Evolutionary conservation across 129 eudicot species (phyloP), one percentile per base, ranked within the genome.

Genomic region (Escallonia herrerae): DNA sequence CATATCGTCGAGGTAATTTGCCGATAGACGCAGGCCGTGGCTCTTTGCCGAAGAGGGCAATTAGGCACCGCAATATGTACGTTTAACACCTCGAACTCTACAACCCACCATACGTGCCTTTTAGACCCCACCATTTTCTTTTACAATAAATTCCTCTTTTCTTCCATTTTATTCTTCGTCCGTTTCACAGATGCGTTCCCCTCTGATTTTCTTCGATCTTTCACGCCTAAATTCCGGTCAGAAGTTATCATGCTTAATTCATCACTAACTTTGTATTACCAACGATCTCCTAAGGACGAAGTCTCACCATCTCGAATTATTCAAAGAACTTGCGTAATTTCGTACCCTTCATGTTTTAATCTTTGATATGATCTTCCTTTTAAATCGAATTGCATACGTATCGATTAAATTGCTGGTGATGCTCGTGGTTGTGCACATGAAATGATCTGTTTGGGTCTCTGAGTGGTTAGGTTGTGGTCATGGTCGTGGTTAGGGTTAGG

Each of bases 401-500:
- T 73, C 44, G 56, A 6, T 42, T 69, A 10, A 69, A 46, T 37
- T 7, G 49, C 49, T 43, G 65, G 50, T 51, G 43, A 69, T 61
- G 51, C 60, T 58, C 4, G 37, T 68, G 66, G 58, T 60, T 62
- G 57, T 74, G 8, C 41, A 2, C 54, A 65, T 61, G 14, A 39
- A 55, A 69, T 72, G 49, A 41, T 40, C 7, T n/a, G n/a, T 49
- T 7, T 66, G 60, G 37, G 10, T 69, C 2, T 7, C 6, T 61
- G 43, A 12, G 14, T 67, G 76, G 63, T 44, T 14, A 38, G 13
- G 22, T 53, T 71, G 44, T 41, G 60, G 59, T 58, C 41, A 40
- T 60, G 43, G 53, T 37, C 78, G 68, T 76, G 74, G 66, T 57
- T 83, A 77, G 82, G 77, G 76, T 66, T 71, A 78, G 78, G 77